Conservation (phyloP, 2,329 filamentous ascomycete genomes). For the Chaetothyriales sp. region DNA sequence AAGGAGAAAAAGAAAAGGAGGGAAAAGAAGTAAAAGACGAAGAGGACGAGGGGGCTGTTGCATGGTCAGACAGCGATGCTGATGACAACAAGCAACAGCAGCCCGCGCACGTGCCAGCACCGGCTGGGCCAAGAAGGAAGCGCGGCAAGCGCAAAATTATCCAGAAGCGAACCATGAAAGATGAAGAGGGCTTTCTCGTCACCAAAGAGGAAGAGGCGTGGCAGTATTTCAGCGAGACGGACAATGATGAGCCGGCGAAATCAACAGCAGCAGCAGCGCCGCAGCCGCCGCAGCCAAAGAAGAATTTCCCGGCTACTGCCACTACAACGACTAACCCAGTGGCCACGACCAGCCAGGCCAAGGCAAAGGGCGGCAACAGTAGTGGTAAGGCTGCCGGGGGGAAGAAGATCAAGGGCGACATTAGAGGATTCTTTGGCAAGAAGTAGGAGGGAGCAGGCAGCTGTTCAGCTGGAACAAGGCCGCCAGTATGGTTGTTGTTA, state of each 20-base stretch:
- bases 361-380: constrained; percentile 3
- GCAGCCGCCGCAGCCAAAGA: constrained; percentile 2
- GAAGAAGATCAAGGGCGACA: constrained; percentile 44
- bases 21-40: constrained; percentile 35
- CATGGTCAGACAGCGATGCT: constrained; percentile 19
- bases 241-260: constrained; percentile 27
- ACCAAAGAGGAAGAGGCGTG: constrained; percentile 72
- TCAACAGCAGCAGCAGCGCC: constrained; percentile 33
- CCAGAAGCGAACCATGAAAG: constrained; percentile 76
- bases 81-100: constrained; percentile 20
- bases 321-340: no score
- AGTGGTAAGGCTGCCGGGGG: constrained; percentile 15
- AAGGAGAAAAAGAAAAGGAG: no score
- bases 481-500: neutral
- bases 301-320: neutral
- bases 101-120: constrained; percentile 24
- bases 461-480: no score
- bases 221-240: constrained; percentile 92
- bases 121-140: constrained; percentile 48
- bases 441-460: constrained; percentile 35
- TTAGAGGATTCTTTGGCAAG: constrained; percentile 87
- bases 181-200: constrained; percentile 82
- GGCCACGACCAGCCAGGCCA: neutral
- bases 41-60: constrained; percentile 42
- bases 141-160: constrained; percentile 67